phyloP scores from a whole-genome alignment of 805 yeast species.

The Cyberlindnera mycetangii region DNA sequence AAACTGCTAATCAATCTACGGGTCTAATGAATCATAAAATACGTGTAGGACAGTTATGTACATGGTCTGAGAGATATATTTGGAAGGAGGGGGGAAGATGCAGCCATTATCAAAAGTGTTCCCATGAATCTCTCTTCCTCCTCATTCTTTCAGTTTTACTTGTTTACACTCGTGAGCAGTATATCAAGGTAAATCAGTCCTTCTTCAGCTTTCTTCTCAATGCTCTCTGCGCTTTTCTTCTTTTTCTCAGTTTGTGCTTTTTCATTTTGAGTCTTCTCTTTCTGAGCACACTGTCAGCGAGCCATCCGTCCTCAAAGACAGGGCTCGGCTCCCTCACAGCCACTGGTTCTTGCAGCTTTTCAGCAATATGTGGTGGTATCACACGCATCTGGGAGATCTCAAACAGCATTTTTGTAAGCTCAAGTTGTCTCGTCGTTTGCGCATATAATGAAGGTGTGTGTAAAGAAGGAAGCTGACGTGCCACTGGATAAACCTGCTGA shows the following conservation, averaged over 20 bases:
- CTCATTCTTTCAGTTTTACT: background rate
- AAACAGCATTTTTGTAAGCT: conserved; percentile 11
- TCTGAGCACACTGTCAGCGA: conserved; percentile 67
- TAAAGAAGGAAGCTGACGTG: conserved; percentile 10
- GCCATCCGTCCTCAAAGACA: conserved; percentile 13
- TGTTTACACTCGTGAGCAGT: background rate
- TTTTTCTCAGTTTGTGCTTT: conserved; percentile 94
- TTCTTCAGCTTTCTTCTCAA: conserved; percentile 55
- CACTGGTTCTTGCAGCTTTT: conserved; percentile 20
- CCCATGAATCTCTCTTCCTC: background rate
- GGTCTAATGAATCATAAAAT: background rate
- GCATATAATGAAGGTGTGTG: conserved; percentile 6
- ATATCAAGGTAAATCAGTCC: conserved; percentile 16
- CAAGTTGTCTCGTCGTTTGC: conserved; percentile 11
- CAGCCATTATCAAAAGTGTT: background rate
- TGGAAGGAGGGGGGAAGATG: background rate
- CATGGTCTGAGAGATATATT: background rate
- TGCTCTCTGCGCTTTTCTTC: conserved; percentile 91
- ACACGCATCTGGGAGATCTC: conserved; percentile 20
- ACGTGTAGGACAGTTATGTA: conserved; percentile 2
- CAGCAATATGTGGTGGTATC: conserved; percentile 22
- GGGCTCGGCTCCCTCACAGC: background rate
- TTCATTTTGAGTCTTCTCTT: conserved; percentile 94
- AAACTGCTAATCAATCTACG: background rate
- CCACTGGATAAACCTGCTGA: conserved; percentile 16